Evolutionary conservation across 805 yeast species (phyloP), one percentile per base, ranked within the genome.

Genomic region (Nakazawaea siamensis): DNA sequence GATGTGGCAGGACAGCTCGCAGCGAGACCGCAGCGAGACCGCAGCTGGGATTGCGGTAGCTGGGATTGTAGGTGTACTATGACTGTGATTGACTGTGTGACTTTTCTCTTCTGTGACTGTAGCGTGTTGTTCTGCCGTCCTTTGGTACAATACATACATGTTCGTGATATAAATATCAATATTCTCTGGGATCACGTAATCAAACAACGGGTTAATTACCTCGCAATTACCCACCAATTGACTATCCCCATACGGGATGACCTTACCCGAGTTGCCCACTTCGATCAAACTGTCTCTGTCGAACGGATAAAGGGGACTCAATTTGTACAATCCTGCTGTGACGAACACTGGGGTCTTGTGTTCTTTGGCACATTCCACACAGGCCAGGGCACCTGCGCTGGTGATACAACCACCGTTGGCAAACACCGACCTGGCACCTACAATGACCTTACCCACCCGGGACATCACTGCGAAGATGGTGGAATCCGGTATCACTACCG

Each of bases 351-450:
- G 98, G n/a, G 96, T 90, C 52, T 76, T 73, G 56, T 84, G 90
- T 51, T 85, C 95, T 52, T 83, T 84, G 18, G 99, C 99, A 60
- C 95, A 84, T 59, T 88, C 95, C 46, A 94, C 88, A 9, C 87
- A 96, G 32, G 87, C 72, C 19, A 95, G 83, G 19, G 84, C 95
- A 35, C 98, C 99, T 1, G 94, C 76, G 18, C 81, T 75, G 2
- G 95, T 76, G 32, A 86, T 73, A 45, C 95, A 82, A 9, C 97
- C 97, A 41, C 99, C 99, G 52, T 92, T 92, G 35, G 95, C 95
- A 54, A 92, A 82, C 4, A 92, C 97, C 0, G 95, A 76, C 42
- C 83, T 73, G 4, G 97, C 81, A 25, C 97, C 97, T 35, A 94
- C 73, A 40, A 92, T 76, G 20, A 92, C 98, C 55, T 94, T 94